These are phyloP conservation scores for Pestalotiopsis sp. DNA, from an alignment of 2,329 filamentous ascomycete species.

Conservation along the genomic window DNA sequence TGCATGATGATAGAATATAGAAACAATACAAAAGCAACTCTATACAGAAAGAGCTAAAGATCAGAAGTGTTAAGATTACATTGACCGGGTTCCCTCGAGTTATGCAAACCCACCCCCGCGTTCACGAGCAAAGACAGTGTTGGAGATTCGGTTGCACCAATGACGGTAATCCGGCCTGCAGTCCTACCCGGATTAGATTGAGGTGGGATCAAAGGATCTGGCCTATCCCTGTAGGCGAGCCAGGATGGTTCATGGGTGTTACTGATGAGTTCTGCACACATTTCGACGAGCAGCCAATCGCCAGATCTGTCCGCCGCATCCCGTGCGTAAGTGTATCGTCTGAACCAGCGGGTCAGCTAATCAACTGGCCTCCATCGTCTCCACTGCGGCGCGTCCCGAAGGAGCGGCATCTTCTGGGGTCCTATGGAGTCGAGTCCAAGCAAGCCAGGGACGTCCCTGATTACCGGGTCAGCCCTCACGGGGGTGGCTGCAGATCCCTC, in stretches of 20 bases:
- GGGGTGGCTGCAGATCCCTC: neutral
- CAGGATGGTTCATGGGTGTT: neutral
- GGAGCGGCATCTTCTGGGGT: neutral
- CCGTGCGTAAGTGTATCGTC: neutral
- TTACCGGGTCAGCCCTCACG: neutral
- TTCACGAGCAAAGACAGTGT: neutral
- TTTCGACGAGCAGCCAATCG: neutral
- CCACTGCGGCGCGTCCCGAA: neutral
- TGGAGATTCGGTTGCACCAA: neutral
- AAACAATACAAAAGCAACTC: neutral
- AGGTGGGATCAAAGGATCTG: neutral
- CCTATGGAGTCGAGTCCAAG: neutral
- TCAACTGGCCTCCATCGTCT: neutral
- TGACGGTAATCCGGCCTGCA: neutral
- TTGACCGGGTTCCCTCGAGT: neutral
- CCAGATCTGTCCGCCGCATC: neutral
- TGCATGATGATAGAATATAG: neutral
- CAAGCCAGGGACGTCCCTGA: neutral
- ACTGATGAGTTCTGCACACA: neutral
- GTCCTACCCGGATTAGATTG: neutral
- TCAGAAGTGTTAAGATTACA: neutral
- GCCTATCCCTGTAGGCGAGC: neutral
- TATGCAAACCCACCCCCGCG: neutral
- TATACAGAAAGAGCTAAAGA: neutral
- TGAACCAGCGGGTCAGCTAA: neutral